Base-by-base conservation (phyloP, 257 asterid genomes). In the Ballota nigra region DNA sequence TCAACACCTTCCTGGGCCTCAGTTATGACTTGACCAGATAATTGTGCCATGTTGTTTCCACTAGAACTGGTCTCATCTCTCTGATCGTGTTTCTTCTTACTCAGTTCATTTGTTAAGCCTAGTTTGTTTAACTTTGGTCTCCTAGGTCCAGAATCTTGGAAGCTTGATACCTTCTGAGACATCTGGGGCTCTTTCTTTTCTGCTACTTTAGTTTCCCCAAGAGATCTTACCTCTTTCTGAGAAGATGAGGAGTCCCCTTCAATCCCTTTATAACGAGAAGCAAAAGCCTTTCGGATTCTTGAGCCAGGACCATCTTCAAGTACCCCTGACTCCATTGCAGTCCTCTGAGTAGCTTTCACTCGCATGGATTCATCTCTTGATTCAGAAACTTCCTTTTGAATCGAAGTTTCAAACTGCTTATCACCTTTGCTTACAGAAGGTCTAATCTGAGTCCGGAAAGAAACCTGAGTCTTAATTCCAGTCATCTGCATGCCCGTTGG, bases 141-240 rank as follows among this genome's bases (percentile, higher is more conserved):
- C 9, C 40, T 84, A 38, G 77, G 76, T 72, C 83, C 92, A 75
- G 89, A 77, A 76, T 85, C 90, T 78, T 86, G 87, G 61, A 71
- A 22, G 31, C 69, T 76, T 62, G 68, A n/a, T 47, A 64, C 53
- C 53, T 73, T 84, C 74, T 76, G 82, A 10, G 76, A 47, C 22
- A 74, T 61, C 58, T 72, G 43, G 31, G 75, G 68, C 53, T 83
- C 82, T 75, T 76, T 78, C 73, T 72, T 81, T 47, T 71, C 80
- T 9, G 53, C 78, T 68, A 72, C 86, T 77, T 74, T 80, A 56
- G 83, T 49, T 73, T 78, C 82, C 75, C 55, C 58, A 31, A 57
- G 52, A 73, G 83, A 78, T 68, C 62, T 81, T 69, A 43, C 65
- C 60, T 84, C 85, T 71, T 78, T 77, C 73, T 58, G 87, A 62